These are phyloP conservation scores for Penicillium sp. DNA, from an alignment of 2,329 filamentous ascomycete species.

Conservation along the genomic window DNA sequence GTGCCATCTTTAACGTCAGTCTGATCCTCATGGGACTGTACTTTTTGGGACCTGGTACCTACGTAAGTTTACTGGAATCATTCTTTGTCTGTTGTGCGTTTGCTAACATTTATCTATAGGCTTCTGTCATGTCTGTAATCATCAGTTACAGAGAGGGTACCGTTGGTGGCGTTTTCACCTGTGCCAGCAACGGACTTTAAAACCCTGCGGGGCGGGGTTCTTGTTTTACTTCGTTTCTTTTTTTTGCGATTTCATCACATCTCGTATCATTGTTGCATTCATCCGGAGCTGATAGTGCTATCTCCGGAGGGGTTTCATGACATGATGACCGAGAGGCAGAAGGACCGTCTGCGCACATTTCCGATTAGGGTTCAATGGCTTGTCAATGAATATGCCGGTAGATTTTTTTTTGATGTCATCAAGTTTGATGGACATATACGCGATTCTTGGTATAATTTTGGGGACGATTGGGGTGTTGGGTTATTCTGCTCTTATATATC, in stretches of 20 bases:
- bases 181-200: slow-evolving; percentile 52
- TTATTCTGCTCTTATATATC: not conserved
- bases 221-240: not conserved
- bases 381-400: not conserved
- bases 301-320: not conserved
- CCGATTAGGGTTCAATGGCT: not conserved
- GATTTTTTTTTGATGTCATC: not conserved
- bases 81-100: slow-evolving; percentile 30
- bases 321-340: not conserved
- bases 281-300: not conserved
- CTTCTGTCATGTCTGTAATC: slow-evolving; percentile 52
- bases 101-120: slow-evolving; percentile 29
- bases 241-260: not conserved
- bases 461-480: not conserved
- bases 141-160: slow-evolving; percentile 65
- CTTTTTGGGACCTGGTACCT: slow-evolving; percentile 80
- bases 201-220: slow-evolving; percentile 4
- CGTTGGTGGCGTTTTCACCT: slow-evolving; percentile 74
- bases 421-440: too few relatives aligned
- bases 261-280: not conserved
- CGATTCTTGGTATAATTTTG: not conserved
- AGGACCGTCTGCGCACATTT: not conserved
- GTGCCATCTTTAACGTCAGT: slow-evolving; percentile 63
- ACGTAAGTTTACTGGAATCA: slow-evolving; percentile 47
- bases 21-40: slow-evolving; percentile 76